phyloP scores from a whole-genome alignment of 805 yeast species.

The Schwanniomyces sp. region DNA sequence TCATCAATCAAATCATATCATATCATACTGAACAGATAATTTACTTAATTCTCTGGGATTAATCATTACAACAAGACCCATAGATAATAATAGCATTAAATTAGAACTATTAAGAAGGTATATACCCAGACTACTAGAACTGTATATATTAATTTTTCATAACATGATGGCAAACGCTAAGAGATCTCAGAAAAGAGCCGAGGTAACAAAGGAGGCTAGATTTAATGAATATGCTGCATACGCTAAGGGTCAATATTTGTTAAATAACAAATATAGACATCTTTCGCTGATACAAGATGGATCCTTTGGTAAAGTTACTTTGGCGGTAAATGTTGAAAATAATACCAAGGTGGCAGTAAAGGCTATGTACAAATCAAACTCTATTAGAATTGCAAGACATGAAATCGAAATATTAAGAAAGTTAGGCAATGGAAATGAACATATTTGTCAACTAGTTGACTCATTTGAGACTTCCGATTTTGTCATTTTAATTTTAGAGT shows the following conservation, averaged over 20 bases:
- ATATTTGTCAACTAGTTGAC: conserved; percentile 60
- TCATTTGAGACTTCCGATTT: conserved; percentile 48
- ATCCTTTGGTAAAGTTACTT: conserved; percentile 60
- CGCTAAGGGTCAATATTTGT: conserved; percentile 11
- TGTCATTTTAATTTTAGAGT: conserved; percentile 62
- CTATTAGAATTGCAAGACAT: conserved; percentile 49
- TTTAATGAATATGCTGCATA: conserved; percentile 11
- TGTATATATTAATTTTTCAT: neutral
- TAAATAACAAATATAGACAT: conserved; percentile 43
- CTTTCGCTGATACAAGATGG: conserved; percentile 53
- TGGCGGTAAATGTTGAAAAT: conserved; percentile 42
- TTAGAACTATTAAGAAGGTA: neutral
- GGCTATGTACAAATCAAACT: conserved; percentile 46
- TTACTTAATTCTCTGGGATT: neutral
- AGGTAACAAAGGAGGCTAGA: neutral
- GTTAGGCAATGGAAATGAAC: conserved; percentile 44
- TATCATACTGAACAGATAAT: neutral
- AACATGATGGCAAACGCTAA: neutral
- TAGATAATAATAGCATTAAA: neutral
- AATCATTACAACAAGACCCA: neutral
- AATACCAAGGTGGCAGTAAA: conserved; percentile 51
- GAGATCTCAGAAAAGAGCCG: neutral
- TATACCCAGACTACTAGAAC: neutral
- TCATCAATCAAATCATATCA: neutral
- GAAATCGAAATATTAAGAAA: conserved; percentile 46